Conservation (phyloP, 768 basidiomycete species). For the Epithele typhae region DNA sequence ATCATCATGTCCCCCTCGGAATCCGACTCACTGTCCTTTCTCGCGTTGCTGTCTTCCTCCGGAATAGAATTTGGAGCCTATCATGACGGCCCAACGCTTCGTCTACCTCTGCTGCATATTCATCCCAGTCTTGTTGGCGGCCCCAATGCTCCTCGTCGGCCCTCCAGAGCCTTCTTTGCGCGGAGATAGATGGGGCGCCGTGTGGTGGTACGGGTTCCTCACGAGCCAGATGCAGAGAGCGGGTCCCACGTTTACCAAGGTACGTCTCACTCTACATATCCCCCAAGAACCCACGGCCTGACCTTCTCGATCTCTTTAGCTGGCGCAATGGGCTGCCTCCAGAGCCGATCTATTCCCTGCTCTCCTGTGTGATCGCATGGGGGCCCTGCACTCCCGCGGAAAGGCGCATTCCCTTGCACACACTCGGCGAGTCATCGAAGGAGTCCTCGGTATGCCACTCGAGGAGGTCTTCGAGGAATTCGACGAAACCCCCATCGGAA, state of each 20-base stretch:
- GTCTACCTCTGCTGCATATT: slow-evolving; percentile 80
- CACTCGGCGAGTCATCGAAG: slow-evolving; percentile 78
- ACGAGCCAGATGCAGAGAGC: slow-evolving; percentile 89
- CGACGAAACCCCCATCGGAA: slow-evolving; percentile 84
- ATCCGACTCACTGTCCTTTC: slow-evolving; percentile 39
- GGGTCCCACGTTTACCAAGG: slow-evolving; percentile 97
- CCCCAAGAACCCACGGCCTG: no score
- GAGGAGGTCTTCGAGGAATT: slow-evolving; percentile 90
- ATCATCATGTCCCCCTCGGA: slow-evolving; percentile 71
- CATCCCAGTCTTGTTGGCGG: slow-evolving; percentile 76
- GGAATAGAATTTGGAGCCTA: slow-evolving; percentile 74
- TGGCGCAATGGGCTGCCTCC: slow-evolving; percentile 98
- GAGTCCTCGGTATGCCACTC: slow-evolving; percentile 80
- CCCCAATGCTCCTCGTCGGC: slow-evolving; percentile 80
- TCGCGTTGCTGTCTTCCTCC: slow-evolving; percentile 45
- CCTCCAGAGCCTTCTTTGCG: slow-evolving; percentile 47
- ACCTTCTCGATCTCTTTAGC: slow-evolving; percentile 35
- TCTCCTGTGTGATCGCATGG: slow-evolving; percentile 77
- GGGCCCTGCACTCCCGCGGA: slow-evolving; percentile 84
- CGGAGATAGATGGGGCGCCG: slow-evolving; percentile 86
- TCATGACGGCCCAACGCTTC: slow-evolving; percentile 81
- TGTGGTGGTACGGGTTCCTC: slow-evolving; percentile 96
- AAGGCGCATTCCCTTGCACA: slow-evolving; percentile 75
- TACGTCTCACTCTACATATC: slow-evolving; percentile 24
- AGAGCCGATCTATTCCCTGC: slow-evolving; percentile 91